These are phyloP conservation scores for Cicer cuneatum DNA, from an alignment of 306 rosid genomes.

Conservation along the genomic window DNA sequence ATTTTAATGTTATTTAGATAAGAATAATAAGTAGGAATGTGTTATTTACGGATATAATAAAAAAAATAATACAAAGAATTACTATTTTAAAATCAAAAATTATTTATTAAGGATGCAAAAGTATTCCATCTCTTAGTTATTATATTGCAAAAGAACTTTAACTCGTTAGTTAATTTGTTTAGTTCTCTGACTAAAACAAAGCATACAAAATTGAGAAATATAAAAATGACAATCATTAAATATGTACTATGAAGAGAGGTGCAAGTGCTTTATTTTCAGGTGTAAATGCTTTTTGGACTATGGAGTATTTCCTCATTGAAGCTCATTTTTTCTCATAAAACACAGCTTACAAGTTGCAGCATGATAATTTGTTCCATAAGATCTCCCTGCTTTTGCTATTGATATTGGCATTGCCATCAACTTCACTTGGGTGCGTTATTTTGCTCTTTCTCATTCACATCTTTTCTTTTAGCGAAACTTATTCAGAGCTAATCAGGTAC, in stretches of 20 bases:
- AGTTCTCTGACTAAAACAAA: too few species aligned
- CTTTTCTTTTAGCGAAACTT: background rate
- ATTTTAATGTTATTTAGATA: too few species aligned
- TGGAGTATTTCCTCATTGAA: background rate
- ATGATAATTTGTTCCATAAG: slow-evolving; percentile 36
- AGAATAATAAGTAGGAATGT: too few species aligned
- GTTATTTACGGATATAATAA: too few species aligned
- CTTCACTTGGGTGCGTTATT: slow-evolving; percentile 9
- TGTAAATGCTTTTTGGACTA: background rate
- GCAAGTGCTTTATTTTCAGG: too few species aligned
- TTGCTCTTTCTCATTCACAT: background rate
- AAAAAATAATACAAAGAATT: too few species aligned
- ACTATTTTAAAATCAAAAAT: too few species aligned
- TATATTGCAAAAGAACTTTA: too few species aligned
- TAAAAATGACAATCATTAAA: background rate
- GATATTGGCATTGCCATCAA: slow-evolving; percentile 7
- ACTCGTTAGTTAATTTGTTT: too few species aligned
- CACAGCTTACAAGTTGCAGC: slow-evolving; percentile 27
- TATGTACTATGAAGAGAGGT: background rate
- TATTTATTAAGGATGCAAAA: too few species aligned
- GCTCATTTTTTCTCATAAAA: slow-evolving; percentile 14
- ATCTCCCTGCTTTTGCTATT: background rate
- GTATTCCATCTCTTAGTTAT: too few species aligned
- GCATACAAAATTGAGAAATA: too few species aligned
- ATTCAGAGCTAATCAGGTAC: slow-evolving; percentile 1